phyloP scores from a whole-genome alignment of 2,329 filamentous ascomycete genomes.

The Plectosphaerella plurivora region DNA sequence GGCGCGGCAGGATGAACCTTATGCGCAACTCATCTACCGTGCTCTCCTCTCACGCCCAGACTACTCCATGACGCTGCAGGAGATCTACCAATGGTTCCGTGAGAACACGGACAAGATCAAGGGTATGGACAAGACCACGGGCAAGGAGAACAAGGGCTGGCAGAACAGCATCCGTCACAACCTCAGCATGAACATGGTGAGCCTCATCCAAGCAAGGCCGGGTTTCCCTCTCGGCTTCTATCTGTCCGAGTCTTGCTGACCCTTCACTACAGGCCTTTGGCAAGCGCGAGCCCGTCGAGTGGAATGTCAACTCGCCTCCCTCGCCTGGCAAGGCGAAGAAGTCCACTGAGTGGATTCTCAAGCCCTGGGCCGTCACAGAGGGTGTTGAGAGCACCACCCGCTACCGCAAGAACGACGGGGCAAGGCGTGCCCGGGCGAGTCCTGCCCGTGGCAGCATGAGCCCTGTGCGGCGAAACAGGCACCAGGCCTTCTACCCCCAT shows the following conservation, averaged over 20 bases:
- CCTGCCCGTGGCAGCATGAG: slow-evolving; percentile 12
- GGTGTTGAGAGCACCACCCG: slow-evolving; percentile 84
- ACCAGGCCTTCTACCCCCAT: slow-evolving; percentile 6
- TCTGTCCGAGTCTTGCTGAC: too few relatives aligned
- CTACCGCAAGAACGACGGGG: slow-evolving; percentile 33
- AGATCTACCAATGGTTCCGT: slow-evolving; percentile 88
- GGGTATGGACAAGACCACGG: slow-evolving; percentile 27
- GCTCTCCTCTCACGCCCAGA: slow-evolving; percentile 65
- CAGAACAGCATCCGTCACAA: slow-evolving; percentile 96
- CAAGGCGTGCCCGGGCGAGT: slow-evolving; percentile 17
- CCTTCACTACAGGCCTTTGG: slow-evolving; percentile 28
- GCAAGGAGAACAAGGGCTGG: slow-evolving; percentile 62
- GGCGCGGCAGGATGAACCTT: slow-evolving; percentile 52
- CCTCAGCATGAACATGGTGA: slow-evolving; percentile 89
- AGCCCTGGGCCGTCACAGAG: slow-evolving; percentile 60
- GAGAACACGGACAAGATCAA: slow-evolving; percentile 74
- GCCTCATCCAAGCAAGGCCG: slow-evolving; percentile 9
- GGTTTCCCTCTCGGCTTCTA: background rate
- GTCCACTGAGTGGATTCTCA: slow-evolving; percentile 72
- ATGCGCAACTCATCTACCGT: slow-evolving; percentile 75
- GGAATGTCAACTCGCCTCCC: slow-evolving; percentile 32
- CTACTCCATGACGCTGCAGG: slow-evolving; percentile 72
- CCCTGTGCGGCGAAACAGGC: background rate
- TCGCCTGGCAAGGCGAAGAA: slow-evolving; percentile 47
- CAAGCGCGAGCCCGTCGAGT: slow-evolving; percentile 33